A percentile compares a stretch with the other conserved stretches of the same genome.
These are phyloP conservation scores for Trichoderma guizhouense DNA, from an alignment of 2,329 filamentous ascomycete species.

Conservation along the genomic window DNA sequence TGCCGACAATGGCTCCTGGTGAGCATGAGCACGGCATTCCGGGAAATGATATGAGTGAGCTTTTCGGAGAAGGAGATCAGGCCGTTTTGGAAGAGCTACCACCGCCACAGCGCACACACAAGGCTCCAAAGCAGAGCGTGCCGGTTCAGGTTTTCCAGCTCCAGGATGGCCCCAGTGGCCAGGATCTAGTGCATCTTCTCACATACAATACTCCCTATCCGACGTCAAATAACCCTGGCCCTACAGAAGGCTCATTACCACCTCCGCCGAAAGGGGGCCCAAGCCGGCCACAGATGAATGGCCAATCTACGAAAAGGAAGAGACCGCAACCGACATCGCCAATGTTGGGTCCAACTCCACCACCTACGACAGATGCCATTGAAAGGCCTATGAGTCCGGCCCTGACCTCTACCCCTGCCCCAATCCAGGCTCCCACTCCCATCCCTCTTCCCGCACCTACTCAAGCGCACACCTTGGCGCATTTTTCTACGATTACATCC, in stretches of 20 bases:
- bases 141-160: conserved; percentile 45
- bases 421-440: conserved; percentile 1
- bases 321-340: conserved; percentile 21
- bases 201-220: conserved; percentile 28
- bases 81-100: conserved; percentile 31
- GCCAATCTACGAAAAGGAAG: conserved; percentile 23
- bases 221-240: conserved; percentile 20
- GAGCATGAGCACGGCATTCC: conserved; percentile 83
- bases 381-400: conserved; percentile 33
- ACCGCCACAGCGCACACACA: conserved; percentile 17
- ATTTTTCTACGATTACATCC: background rate
- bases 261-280: conserved; percentile 26
- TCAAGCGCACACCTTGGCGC: background rate
- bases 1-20: conserved; percentile 48
- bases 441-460: conserved; percentile 11
- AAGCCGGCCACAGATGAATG: conserved; percentile 15
- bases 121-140: conserved; percentile 36
- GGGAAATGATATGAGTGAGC: conserved; percentile 70
- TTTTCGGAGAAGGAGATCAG: conserved; percentile 61
- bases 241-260: conserved; percentile 24
- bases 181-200: conserved; percentile 36
- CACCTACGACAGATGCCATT: conserved; percentile 37
- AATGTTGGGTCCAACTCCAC: conserved; percentile 35
- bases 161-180: conserved; percentile 34
- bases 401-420: background rate